Conservation (phyloP, 164 flowering plant genomes). For the Vitis rotundifolia region DNA sequence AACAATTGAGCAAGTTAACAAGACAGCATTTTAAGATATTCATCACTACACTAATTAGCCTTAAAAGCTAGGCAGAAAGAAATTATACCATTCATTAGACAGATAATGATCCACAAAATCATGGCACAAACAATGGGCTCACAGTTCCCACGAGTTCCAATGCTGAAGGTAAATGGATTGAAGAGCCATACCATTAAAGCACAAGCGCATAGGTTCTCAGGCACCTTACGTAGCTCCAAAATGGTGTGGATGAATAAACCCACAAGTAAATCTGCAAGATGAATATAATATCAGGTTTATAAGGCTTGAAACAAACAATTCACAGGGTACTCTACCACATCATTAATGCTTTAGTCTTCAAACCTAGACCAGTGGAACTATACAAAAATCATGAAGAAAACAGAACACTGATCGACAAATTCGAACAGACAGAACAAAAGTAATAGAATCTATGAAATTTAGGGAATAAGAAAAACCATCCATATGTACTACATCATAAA, state of each 20-base stretch:
- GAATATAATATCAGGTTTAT: conserved; percentile 2
- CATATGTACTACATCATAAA: too few species aligned
- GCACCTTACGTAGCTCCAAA: conserved; percentile 74
- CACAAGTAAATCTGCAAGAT: conserved; percentile 73
- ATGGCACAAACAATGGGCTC: conserved; percentile 92
- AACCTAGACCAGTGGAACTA: too few species aligned
- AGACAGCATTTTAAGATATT: too few species aligned
- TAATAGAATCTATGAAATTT: too few species aligned
- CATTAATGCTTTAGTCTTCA: too few species aligned
- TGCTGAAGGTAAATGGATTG: conserved; percentile 96
- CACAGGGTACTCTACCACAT: too few species aligned
- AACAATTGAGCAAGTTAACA: too few species aligned
- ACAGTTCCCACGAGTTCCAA: conserved; percentile 97
- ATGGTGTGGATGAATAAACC: conserved; percentile 63
- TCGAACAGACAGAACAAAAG: too few species aligned
- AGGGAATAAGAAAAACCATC: too few species aligned
- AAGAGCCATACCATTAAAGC: conserved; percentile 83
- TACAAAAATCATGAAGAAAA: too few species aligned
- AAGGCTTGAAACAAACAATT: background rate
- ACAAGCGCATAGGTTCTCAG: conserved; percentile 56
- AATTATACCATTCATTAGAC: conserved; percentile 78
- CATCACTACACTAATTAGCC: too few species aligned
- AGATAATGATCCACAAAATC: conserved; percentile 77
- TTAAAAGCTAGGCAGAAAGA: conserved; percentile 11
- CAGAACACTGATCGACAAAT: too few species aligned